Evolutionary conservation across 495 filamentous ascomycete genomes (phyloP), one percentile per base, ranked within the genome.

Genomic region (Xylaria venustula): DNA sequence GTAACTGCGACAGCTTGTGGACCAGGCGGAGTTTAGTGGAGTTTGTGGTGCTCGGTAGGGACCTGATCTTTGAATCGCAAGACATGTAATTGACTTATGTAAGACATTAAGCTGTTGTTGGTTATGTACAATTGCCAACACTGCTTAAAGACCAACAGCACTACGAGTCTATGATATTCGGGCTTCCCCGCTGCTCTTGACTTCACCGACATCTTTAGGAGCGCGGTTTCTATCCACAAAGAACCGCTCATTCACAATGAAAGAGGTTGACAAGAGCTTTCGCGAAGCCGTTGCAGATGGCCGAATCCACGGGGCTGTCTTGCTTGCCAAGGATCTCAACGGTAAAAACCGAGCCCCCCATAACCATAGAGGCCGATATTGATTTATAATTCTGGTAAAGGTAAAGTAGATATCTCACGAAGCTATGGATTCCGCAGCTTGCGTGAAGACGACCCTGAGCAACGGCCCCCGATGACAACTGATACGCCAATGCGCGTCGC

Each of bases 401-500:
- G 57, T 5, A 60, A 52, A 53, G 48, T 47, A 28, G 32, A 42
- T 22, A 30, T 61, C 15, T 61, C 48, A 30, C 58, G 28, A 37
- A 61, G 26, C 50, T 61, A 61, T 47, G 58, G 58, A 37, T 36
- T 61, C 8, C 58, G 58, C 7, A 61, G 49, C 2, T 20, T 54
- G 1, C 58, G 41, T 20, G 49, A 54, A 8, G 40, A 25, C 7
- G 58, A 54, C 14, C 58, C 58, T 5, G 7, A 25, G n/a, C 46
- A 61, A 9, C 26, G 58, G 34, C 58, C 58, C 3, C 48, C 58
- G 5, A 46, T 61, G 49, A 30, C 12, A 19, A 7, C 32, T 7
- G 58, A 54, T 25, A 53, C 58, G 28, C 49, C 58, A 1, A 52
- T 54, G 58, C 58, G 49, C 42, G 8, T 71, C 40, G 65, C 12